Evolutionary conservation across 2,329 filamentous ascomycete species (phyloP).

Genomic region (Elsinoe necatrix): DNA sequence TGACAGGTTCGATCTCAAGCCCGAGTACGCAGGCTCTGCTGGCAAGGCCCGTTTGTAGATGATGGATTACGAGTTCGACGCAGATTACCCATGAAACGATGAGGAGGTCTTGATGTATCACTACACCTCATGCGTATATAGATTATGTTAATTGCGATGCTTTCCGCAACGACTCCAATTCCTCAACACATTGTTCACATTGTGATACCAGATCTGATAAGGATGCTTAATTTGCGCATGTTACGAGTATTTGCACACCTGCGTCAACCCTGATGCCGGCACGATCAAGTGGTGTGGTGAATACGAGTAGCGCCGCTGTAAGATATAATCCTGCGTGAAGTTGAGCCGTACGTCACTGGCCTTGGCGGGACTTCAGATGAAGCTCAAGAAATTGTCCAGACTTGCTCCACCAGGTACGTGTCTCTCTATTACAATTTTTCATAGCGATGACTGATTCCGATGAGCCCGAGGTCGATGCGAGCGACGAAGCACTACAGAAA

Average conservation of each 20-base stretch:
- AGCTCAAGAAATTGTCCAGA: background rate
- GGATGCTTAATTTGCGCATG: too few relatives aligned
- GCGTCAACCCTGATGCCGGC: background rate
- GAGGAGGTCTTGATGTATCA: background rate
- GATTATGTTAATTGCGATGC: slow-evolving; percentile 3
- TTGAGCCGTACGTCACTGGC: slow-evolving; percentile 3
- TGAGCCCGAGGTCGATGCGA: slow-evolving; percentile 19
- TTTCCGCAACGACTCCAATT: background rate
- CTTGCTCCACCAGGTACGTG: background rate
- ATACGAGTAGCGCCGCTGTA: background rate
- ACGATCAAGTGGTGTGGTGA: slow-evolving; percentile 7
- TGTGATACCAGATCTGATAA: too few relatives aligned
- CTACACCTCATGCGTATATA: slow-evolving; percentile 3
- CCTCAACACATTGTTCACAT: background rate
- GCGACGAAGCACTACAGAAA: slow-evolving; percentile 62
- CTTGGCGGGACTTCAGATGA: background rate
- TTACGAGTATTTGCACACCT: background rate
- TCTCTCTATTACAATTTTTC: background rate
- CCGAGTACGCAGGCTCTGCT: slow-evolving; percentile 14
- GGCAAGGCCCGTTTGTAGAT: slow-evolving; percentile 18
- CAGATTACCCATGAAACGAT: background rate
- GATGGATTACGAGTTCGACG: background rate
- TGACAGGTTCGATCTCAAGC: slow-evolving; percentile 56
- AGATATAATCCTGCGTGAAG: background rate
- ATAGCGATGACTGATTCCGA: background rate